These are phyloP conservation scores for Hemileccinum impolitum DNA, from an alignment of 768 basidiomycete genomes.

Conservation along the genomic window DNA sequence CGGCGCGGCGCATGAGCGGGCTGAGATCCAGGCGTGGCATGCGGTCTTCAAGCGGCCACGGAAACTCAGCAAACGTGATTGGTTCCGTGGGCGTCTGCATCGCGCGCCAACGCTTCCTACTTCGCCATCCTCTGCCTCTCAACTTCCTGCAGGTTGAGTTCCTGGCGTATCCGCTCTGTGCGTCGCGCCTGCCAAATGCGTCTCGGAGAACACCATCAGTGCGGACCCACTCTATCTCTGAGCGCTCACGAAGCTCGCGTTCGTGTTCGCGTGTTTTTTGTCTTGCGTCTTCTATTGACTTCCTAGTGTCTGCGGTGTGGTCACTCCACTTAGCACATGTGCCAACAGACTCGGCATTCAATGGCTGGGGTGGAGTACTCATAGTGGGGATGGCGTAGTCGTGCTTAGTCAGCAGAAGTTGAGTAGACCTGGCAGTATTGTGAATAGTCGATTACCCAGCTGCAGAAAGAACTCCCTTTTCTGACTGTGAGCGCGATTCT, in stretches of 20 bases:
- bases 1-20: conserved; percentile 36
- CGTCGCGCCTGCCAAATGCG: conserved; percentile 47
- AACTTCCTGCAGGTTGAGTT: conserved; percentile 42
- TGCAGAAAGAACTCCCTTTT: no score
- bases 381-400: background rate
- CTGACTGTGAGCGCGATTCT: no score
- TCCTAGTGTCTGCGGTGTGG: background rate
- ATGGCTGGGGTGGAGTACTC: background rate
- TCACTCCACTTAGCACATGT: conserved; percentile 1
- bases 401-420: no score
- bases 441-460: no score
- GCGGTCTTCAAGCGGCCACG: conserved; percentile 51
- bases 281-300: conserved; percentile 14
- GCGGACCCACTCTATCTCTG: conserved; percentile 59
- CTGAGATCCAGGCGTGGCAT: conserved; percentile 18
- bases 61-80: conserved; percentile 50
- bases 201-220: conserved; percentile 56
- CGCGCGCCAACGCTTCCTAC: conserved; percentile 54
- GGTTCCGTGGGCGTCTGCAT: conserved; percentile 30
- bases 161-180: conserved; percentile 46
- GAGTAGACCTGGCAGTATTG: no score
- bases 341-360: background rate
- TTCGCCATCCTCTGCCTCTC: conserved; percentile 36
- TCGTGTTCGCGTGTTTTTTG: conserved; percentile 30
- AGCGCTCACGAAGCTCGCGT: conserved; percentile 40